Evolutionary conservation across 768 basidiomycete genomes (phyloP), one percentile per base, ranked within the genome.

Genomic region (Mycena haematopus): DNA sequence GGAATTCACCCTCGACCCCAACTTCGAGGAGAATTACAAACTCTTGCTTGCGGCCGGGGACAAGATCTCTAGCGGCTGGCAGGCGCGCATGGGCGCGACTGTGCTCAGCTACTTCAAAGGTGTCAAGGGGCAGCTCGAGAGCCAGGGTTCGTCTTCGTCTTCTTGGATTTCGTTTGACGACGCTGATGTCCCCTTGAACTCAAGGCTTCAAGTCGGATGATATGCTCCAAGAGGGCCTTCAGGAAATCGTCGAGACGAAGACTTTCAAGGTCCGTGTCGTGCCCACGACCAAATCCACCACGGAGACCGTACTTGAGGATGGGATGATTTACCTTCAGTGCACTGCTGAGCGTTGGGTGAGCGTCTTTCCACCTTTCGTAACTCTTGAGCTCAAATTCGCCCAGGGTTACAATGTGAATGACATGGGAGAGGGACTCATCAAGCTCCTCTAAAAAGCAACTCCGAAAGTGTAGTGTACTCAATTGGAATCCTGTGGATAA

Each of bases 211-310:
- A 74, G 52, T 71, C 66, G 7, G 78, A 79, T 49, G 76, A 78
- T 0, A 75, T 81, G 75, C 67, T 79, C 42, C 77, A 78, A 62
- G 79, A 81, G 67, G 78, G 78, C 11, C 69, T 81, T 40, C 71
- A 69, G 25, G 77, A 81, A 55, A 62, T 66, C 6, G 65, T 78
- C 27, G 58, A 73, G n/a, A 70, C 71, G 22, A 79, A 78, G 67
- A 79, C 73, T 0, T 75, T 80, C 72, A 74, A 73, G 59, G 33
- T 79, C 25, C 77, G 78, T 29, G 66, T 80, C n/a, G 73, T 78
- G 33, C 66, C 75, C 42, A 72, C 74, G 47, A 73, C 73, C 5
- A 72, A 69, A 24, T 71, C 50, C 49, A 68, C 65, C 21, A 75
- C 69, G 50, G 78, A 80, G 67, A 71, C 71, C 9, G 66, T 74